Conservation (phyloP, 2,329 filamentous ascomycete genomes). For the Ascocoryne sarcoides region DNA sequence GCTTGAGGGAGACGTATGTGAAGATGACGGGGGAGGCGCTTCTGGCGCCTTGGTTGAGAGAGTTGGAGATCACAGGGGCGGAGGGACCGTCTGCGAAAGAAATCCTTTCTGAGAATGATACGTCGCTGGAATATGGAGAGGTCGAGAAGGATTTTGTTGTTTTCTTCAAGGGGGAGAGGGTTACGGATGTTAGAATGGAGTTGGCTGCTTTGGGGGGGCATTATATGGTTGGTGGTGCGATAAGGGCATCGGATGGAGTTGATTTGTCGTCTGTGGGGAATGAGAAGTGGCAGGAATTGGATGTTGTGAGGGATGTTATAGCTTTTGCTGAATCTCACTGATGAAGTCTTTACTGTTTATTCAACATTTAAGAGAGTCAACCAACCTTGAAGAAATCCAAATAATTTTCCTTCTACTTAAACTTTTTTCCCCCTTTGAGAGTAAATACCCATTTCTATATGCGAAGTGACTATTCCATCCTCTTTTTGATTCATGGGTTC, state of each 20-base stretch:
- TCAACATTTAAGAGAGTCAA: no score
- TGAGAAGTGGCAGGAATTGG: constrained; percentile 13
- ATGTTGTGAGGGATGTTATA: constrained; percentile 22
- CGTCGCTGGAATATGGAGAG: constrained; percentile 18
- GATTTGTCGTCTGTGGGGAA: constrained; percentile 6
- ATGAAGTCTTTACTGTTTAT: background rate
- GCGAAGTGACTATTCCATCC: no score
- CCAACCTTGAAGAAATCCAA: no score
- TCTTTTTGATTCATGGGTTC: no score
- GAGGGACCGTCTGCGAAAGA: constrained; percentile 14
- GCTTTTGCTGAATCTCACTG: constrained; percentile 13
- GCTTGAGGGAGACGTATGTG: constrained; percentile 71
- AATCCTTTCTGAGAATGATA: constrained; percentile 2
- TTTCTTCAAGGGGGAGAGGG: constrained; percentile 17
- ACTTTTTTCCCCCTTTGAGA: no score
- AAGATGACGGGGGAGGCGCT: constrained; percentile 77
- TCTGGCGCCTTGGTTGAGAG: constrained; percentile 61
- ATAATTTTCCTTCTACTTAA: no score
- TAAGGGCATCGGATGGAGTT: constrained; percentile 8
- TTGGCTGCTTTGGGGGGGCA: constrained; percentile 21
- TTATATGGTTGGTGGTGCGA: constrained; percentile 26
- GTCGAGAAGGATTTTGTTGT: constrained; percentile 16
- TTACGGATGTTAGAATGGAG: constrained; percentile 25
- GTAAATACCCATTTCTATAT: no score
- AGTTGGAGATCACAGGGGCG: constrained; percentile 60